These are phyloP conservation scores for Cyberlindnera petersonii DNA, from an alignment of 805 yeast genomes.

Conservation along the genomic window DNA sequence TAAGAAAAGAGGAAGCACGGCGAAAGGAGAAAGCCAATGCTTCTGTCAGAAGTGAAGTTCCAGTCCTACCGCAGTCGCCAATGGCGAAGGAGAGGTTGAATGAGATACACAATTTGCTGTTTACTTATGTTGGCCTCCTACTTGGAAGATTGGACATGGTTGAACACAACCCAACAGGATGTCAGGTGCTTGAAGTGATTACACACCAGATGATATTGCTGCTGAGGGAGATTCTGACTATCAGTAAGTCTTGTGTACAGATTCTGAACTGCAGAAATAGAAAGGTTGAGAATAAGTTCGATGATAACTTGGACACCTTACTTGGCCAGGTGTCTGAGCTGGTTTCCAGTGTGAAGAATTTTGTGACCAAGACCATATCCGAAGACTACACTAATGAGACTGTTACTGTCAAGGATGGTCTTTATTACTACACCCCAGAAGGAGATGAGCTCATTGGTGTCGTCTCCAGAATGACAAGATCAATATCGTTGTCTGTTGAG, in stretches of 20 bases:
- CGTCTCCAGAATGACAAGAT: constrained; percentile 55
- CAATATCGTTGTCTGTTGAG: constrained; percentile 45
- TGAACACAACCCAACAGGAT: constrained; percentile 68
- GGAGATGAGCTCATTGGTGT: constrained; percentile 62
- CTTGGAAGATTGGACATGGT: constrained; percentile 76
- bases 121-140: constrained; percentile 59
- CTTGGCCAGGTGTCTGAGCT: constrained; percentile 59
- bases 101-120: constrained; percentile 58
- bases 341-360: constrained; percentile 58
- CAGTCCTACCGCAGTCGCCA: constrained; percentile 52
- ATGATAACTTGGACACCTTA: constrained; percentile 50
- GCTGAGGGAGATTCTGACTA: constrained; percentile 57
- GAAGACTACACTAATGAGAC: constrained; percentile 29
- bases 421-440: constrained; percentile 58
- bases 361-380: constrained; percentile 52
- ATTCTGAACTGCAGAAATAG: constrained; percentile 29
- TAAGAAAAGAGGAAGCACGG: constrained; percentile 23
- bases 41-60: constrained; percentile 27
- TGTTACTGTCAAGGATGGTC: constrained; percentile 20
- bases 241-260: constrained; percentile 46
- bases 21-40: constrained; percentile 6
- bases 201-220: constrained; percentile 66
- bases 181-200: constrained; percentile 60
- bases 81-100: constrained; percentile 57
- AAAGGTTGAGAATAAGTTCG: constrained; percentile 23